Conservation (phyloP, 805 yeast genomes). For the Blastobotrys attinorum region DNA sequence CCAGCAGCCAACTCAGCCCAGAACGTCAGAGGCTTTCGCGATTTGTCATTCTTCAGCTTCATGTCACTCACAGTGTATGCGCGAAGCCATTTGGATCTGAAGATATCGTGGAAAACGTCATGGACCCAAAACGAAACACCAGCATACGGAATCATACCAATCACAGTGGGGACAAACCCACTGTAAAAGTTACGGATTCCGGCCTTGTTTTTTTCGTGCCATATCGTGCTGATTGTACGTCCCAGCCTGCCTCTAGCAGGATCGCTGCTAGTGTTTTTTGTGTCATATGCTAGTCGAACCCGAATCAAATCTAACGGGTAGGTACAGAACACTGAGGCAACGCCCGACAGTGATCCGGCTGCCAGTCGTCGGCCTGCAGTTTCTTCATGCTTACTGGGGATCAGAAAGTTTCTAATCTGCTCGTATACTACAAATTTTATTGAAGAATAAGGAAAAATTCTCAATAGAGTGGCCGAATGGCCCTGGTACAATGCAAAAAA, state of each 20-base stretch:
- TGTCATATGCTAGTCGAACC: conserved; percentile 86
- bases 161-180: conserved; percentile 87
- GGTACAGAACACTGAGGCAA: conserved; percentile 77
- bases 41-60: conserved; percentile 2
- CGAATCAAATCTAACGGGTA: conserved; percentile 89
- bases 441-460: conserved; percentile 96
- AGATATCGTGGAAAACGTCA: conserved; percentile 80
- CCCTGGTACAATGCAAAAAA: conserved; percentile 82
- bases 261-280: conserved; percentile 29
- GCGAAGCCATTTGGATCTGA: conserved; percentile 53
- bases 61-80: conserved; percentile 33
- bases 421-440: conserved; percentile 95
- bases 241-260: conserved; percentile 12
- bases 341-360: conserved; percentile 88
- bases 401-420: conserved; percentile 72
- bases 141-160: conserved; percentile 97
- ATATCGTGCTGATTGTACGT: conserved; percentile 25
- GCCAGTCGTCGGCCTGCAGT: conserved; percentile 71
- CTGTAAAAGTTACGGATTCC: conserved; percentile 69
- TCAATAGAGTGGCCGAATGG: conserved; percentile 82
- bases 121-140: conserved; percentile 96
- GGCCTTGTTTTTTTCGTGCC: conserved; percentile 20
- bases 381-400: conserved; percentile 68
- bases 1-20: conserved; percentile 96
- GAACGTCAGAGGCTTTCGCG: conserved; percentile 61